A percentile compares a stretch with the other conserved stretches of the same genome.
Evolutionary conservation across 768 basidiomycete species (phyloP).

Genomic region (Tricholoma flavovirens): DNA sequence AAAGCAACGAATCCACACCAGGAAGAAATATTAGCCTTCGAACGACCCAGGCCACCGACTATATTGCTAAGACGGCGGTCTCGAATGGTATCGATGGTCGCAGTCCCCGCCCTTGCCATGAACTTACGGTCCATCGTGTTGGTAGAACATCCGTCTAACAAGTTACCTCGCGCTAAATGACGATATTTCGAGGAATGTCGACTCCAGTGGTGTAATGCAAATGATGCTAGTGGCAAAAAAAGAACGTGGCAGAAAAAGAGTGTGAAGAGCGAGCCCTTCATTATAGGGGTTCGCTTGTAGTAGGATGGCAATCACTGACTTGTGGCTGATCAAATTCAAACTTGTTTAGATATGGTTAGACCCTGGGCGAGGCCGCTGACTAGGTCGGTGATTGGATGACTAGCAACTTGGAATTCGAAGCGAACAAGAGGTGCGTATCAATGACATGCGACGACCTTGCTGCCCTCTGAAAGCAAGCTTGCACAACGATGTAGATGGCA

Average conservation of each 20-base stretch:
- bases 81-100: constrained; percentile 7
- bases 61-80: constrained; percentile 15
- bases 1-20: constrained; percentile 6
- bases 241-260: constrained; percentile 13
- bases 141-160: neutral
- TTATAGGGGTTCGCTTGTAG: neutral
- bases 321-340: no score
- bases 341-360: no score
- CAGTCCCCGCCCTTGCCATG: constrained; percentile 26
- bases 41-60: constrained; percentile 4
- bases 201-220: constrained; percentile 1
- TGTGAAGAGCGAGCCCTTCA: constrained; percentile 10
- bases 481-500: no score
- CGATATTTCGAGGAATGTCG: neutral
- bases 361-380: no score
- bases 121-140: neutral
- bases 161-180: neutral
- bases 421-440: no score
- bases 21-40: constrained; percentile 10
- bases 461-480: no score
- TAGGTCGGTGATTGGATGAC: no score
- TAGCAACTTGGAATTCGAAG: no score
- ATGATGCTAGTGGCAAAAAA: constrained; percentile 11
- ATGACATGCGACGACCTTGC: no score
- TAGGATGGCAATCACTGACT: neutral